Percentiles rank a stretch among this genome's conserved stretches.
phyloP scores from a whole-genome alignment of 345 rosid species.

The Bruguiera parviflora region DNA sequence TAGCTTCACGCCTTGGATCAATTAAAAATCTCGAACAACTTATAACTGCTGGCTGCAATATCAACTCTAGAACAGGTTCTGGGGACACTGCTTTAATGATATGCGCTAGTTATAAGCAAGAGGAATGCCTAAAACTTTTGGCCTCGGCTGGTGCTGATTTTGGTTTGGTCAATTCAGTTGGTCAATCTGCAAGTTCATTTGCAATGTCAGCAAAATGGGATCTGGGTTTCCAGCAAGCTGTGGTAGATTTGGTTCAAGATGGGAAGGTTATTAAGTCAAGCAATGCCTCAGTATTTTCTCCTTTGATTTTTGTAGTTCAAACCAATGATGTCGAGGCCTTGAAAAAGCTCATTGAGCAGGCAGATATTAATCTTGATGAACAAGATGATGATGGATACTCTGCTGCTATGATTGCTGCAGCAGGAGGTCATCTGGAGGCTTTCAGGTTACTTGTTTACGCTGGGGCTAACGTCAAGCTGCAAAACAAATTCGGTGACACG shows the following conservation, averaged over 20 bases:
- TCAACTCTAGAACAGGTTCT: conserved; percentile 59
- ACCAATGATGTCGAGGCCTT: conserved; percentile 67
- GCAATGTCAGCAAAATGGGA: conserved; percentile 62
- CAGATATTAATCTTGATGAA: conserved; percentile 52
- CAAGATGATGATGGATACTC: conserved; percentile 78
- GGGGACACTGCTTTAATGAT: conserved; percentile 82
- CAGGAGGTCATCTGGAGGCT: conserved; percentile 66
- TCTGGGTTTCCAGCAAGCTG: conserved; percentile 56
- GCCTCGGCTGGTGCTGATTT: conserved; percentile 83
- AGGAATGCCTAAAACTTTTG: conserved; percentile 55
- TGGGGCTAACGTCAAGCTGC: conserved; percentile 76
- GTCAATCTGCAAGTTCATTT: conserved; percentile 52
- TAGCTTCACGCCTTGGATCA: conserved; percentile 66
- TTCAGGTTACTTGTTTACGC: conserved; percentile 74
- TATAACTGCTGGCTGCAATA: conserved; percentile 50
- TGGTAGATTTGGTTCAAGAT: conserved; percentile 45
- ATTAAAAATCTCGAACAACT: conserved; percentile 51
- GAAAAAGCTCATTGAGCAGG: conserved; percentile 39
- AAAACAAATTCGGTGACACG: conserved; percentile 60
- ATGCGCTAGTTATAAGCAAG: conserved; percentile 54
- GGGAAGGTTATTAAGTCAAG: conserved; percentile 61
- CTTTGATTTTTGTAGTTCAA: conserved; percentile 57
- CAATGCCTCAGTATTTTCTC: conserved; percentile 51
- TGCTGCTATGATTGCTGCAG: conserved; percentile 79
- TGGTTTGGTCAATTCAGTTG: conserved; percentile 49